Conservation (phyloP, 495 filamentous ascomycete species). For the Achaetomiella virescens region DNA sequence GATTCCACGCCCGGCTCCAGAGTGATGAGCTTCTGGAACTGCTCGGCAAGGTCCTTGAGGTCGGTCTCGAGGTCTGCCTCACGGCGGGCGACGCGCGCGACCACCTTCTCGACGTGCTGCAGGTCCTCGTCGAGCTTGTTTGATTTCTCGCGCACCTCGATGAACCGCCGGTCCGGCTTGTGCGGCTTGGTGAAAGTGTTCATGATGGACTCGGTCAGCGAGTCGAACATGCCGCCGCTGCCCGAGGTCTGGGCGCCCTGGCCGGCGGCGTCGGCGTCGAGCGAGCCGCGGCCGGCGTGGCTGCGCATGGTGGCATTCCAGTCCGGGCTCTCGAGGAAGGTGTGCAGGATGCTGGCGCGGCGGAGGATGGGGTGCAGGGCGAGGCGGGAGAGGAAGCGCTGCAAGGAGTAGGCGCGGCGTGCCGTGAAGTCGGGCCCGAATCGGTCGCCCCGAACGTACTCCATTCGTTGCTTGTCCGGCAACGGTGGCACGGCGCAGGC, state of each 20-base stretch:
- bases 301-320: constrained; percentile 94
- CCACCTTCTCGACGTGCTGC: constrained; percentile 85
- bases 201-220: constrained; percentile 90
- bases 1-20: constrained; percentile 85
- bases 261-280: constrained; percentile 8
- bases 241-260: constrained; percentile 22
- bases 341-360: constrained; percentile 70
- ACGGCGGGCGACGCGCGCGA: constrained; percentile 79
- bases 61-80: constrained; percentile 86
- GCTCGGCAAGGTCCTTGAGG: constrained; percentile 79
- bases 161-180: constrained; percentile 90
- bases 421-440: constrained; percentile 93
- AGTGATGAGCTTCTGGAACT: constrained; percentile 85
- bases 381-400: constrained; percentile 83
- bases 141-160: constrained; percentile 86
- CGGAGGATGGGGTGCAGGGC: constrained; percentile 85
- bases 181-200: constrained; percentile 96
- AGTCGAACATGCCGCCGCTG: constrained; percentile 72
- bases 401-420: constrained; percentile 80
- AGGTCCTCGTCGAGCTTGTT: constrained; percentile 95
- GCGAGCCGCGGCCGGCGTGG: constrained; percentile 51
- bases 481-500: constrained; percentile 89
- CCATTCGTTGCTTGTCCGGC: constrained; percentile 98
- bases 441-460: constrained; percentile 91
- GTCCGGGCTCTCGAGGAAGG: constrained; percentile 86